These are phyloP conservation scores for Diplotaxis tenuifolia DNA, from an alignment of 345 rosid genomes.

Conservation along the genomic window DNA sequence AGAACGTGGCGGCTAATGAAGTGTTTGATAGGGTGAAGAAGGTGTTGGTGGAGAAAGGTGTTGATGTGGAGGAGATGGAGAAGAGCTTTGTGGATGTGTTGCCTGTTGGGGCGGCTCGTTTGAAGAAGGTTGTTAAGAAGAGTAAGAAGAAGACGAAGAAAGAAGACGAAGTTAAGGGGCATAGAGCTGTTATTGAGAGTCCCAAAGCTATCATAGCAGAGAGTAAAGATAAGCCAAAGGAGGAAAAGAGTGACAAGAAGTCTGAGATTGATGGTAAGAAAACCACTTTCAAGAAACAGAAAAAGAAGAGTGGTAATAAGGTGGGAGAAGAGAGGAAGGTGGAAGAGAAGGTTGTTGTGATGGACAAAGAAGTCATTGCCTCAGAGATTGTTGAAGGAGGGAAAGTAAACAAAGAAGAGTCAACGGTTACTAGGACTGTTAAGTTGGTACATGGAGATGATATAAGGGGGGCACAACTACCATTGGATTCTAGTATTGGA, in stretches of 20 bases:
- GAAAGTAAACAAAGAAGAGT: constrained; percentile 50
- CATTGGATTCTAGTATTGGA: constrained; percentile 55
- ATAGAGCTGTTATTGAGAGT: constrained; percentile 35
- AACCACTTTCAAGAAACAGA: constrained; percentile 36
- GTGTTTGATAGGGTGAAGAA: constrained; percentile 64
- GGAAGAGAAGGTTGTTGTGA: constrained; percentile 50
- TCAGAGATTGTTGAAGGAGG: constrained; percentile 53
- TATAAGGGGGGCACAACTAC: constrained; percentile 88
- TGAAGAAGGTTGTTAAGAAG: constrained; percentile 62
- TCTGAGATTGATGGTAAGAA: constrained; percentile 30
- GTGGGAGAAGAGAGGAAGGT: constrained; percentile 28
- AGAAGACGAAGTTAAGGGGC: constrained; percentile 35
- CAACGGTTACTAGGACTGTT: constrained; percentile 59
- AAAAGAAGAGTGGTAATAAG: constrained; percentile 40
- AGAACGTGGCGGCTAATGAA: constrained; percentile 70
- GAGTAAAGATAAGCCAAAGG: constrained; percentile 12
- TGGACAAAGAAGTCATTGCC: constrained; percentile 55
- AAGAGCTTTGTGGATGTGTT: constrained; percentile 46
- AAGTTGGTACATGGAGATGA: constrained; percentile 92
- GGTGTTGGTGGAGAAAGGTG: constrained; percentile 61
- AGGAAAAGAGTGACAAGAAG: constrained; percentile 13
- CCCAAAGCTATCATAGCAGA: constrained; percentile 11
- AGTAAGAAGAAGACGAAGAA: constrained; percentile 53
- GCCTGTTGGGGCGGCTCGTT: constrained; percentile 38
- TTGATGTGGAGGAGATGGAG: constrained; percentile 63